These are phyloP conservation scores for Hapsidospora chrysogenum DNA, from an alignment of 495 filamentous ascomycete genomes.

Conservation along the genomic window DNA sequence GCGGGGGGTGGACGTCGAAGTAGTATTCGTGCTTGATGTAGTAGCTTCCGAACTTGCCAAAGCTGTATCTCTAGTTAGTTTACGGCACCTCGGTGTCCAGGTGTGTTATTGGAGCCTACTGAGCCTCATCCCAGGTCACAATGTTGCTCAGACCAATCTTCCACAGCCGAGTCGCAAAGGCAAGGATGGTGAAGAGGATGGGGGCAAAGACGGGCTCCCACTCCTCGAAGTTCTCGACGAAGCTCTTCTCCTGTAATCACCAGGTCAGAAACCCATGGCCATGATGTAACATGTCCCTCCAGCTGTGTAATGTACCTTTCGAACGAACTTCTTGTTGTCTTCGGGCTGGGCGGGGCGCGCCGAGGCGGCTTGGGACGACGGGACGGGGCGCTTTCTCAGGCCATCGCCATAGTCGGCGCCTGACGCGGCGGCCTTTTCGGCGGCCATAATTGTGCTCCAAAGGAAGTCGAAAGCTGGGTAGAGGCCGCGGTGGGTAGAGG, in stretches of 20 bases:
- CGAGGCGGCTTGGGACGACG: slow-evolving; percentile 21
- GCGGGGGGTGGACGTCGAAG: slow-evolving; percentile 67
- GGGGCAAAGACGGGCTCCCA: slow-evolving; percentile 84
- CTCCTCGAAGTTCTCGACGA: slow-evolving; percentile 49
- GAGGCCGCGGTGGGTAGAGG: not conserved
- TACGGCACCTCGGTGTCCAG: not conserved
- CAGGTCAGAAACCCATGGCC: too few species aligned
- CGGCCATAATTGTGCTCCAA: slow-evolving; percentile 22
- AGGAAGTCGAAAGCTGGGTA: not conserved
- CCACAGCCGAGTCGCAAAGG: slow-evolving; percentile 89
- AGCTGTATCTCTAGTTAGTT: slow-evolving; percentile 79
- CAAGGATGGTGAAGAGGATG: slow-evolving; percentile 67
- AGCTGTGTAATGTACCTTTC: slow-evolving; percentile 26
- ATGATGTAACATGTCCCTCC: too few species aligned
- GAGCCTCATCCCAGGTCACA: slow-evolving; percentile 97
- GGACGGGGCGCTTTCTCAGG: slow-evolving; percentile 59
- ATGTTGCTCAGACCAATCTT: slow-evolving; percentile 91
- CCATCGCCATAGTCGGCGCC: slow-evolving; percentile 52
- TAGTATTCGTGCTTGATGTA: slow-evolving; percentile 98
- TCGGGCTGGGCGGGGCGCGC: slow-evolving; percentile 27
- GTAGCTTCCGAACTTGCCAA: slow-evolving; percentile 97
- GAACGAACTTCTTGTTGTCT: slow-evolving; percentile 45
- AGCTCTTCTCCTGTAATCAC: slow-evolving; percentile 21
- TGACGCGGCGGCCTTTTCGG: slow-evolving; percentile 38
- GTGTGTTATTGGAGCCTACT: slow-evolving; percentile 38